These are phyloP conservation scores for Candida succiphila DNA, from an alignment of 805 yeast species.

Conservation along the genomic window DNA sequence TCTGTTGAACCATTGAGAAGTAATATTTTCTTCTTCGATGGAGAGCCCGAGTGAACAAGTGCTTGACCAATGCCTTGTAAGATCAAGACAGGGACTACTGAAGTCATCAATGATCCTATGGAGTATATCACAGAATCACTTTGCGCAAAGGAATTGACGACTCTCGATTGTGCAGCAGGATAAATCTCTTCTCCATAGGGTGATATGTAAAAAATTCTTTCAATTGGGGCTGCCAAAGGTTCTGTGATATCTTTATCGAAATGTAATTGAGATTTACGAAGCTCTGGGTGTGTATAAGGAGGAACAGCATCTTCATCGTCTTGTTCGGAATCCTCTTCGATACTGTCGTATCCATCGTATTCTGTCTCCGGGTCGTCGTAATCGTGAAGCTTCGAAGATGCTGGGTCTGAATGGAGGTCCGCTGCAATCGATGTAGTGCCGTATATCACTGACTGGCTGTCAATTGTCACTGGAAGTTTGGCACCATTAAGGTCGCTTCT, in stretches of 20 bases:
- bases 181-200: constrained; percentile 82
- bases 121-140: constrained; percentile 60
- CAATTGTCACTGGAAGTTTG: constrained; percentile 1
- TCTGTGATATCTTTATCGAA: constrained; percentile 49
- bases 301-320: constrained; percentile 51
- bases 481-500: not conserved
- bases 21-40: constrained; percentile 38
- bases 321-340: constrained; percentile 24
- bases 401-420: not conserved
- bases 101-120: constrained; percentile 85
- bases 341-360: constrained; percentile 13
- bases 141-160: constrained; percentile 35
- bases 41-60: constrained; percentile 16
- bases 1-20: constrained; percentile 68
- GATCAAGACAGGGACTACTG: constrained; percentile 70
- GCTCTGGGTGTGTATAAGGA: constrained; percentile 70
- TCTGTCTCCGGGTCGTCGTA: constrained; percentile 2
- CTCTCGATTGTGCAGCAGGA: constrained; percentile 63
- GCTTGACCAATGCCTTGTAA: constrained; percentile 66
- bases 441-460: constrained; percentile 10
- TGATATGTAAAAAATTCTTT: constrained; percentile 67
- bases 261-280: constrained; percentile 63
- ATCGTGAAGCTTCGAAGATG: not conserved
- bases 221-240: constrained; percentile 68
- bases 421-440: constrained; percentile 4